Base-by-base conservation (phyloP, 208 protist genomes). In the Plasmodiophora brassicae region DNA sequence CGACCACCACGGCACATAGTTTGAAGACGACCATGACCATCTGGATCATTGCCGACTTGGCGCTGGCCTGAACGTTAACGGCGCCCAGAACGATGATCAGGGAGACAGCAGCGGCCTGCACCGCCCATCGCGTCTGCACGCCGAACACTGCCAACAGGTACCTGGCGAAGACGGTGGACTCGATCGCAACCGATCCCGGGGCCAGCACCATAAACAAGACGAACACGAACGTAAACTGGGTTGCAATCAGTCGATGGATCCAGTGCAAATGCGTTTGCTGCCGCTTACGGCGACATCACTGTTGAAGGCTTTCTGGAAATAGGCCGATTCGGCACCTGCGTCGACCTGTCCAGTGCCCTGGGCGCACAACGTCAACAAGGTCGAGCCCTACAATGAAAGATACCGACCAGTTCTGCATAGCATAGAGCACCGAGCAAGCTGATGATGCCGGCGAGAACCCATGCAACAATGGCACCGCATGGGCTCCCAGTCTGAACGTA, bases 241-340 rank as follows among this genome's bases (percentile, higher is more conserved):
- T n/a, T n/a, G n/a, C n/a, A n/a, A n/a, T n/a, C n/a, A n/a, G n/a
- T n/a, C n/a, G n/a, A n/a, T n/a, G n/a, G n/a, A n/a, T n/a, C n/a
- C n/a, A n/a, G n/a, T n/a, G n/a, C n/a, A n/a, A n/a, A n/a, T n/a
- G n/a, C n/a, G n/a, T n/a, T n/a, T n/a, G n/a, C n/a, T n/a, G n/a
- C n/a, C n/a, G n/a, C n/a, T n/a, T n/a, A n/a, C n/a, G 14, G 65
- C 5, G 14, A 78, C n/a, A 32, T 32, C 5, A 14, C n/a, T 5
- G n/a, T 78, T 78, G 65, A 78, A 78, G 5, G 65, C 65, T 78
- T 78, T 78, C 65, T 78, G 14, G 65, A 78, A 78, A 78, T 78
- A 78, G n/a, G 65, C 65, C 20, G n/a, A 8, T 78, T 78, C 65
- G 10, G 65, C 65, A 38, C 14, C 65, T 14, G 14, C 32, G n/a